Conservation (phyloP, 2,329 filamentous ascomycete species). For the Xylariales sp. region DNA sequence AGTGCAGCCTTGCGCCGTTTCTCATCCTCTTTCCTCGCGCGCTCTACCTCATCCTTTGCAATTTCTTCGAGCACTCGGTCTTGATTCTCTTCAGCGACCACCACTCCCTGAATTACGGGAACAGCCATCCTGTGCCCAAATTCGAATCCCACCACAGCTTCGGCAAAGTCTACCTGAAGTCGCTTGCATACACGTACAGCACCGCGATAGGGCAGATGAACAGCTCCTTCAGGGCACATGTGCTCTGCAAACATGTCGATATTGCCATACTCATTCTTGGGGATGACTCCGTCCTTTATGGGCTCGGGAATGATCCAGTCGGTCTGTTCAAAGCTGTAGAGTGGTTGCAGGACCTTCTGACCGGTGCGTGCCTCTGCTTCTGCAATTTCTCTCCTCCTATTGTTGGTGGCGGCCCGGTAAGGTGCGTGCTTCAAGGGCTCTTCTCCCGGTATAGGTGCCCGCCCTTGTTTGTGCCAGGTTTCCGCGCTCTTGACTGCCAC, state of each 20-base stretch:
- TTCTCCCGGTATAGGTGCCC: conserved; percentile 66
- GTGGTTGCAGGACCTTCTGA: conserved; percentile 77
- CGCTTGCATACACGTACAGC: conserved; percentile 78
- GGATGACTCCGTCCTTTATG: conserved; percentile 79
- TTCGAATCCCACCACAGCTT: conserved; percentile 94
- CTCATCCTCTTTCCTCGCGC: conserved; percentile 72
- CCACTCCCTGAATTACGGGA: conserved; percentile 84
- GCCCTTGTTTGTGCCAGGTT: conserved; percentile 96
- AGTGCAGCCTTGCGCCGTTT: conserved; percentile 74
- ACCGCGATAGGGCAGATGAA: conserved; percentile 77
- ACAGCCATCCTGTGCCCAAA: conserved; percentile 94
- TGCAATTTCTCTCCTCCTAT: conserved; percentile 82
- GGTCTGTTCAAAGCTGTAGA: conserved; percentile 82
- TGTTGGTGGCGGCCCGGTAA: conserved; percentile 84
- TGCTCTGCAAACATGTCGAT: conserved; percentile 93
- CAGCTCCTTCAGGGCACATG: conserved; percentile 80
- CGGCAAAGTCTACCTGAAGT: conserved; percentile 81
- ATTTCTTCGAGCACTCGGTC: conserved; percentile 73
- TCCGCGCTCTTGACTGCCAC: conserved; percentile 85
- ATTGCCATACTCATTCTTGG: conserved; percentile 92
- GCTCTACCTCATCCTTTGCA: conserved; percentile 71
- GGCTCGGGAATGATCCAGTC: conserved; percentile 93
- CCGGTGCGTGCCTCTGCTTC: conserved; percentile 77
- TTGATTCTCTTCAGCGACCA: conserved; percentile 78
- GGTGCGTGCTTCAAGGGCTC: conserved; percentile 81